Evolutionary conservation across 352 stramenopile genomes (phyloP).

Genomic region (Globisporangium alternatum): DNA sequence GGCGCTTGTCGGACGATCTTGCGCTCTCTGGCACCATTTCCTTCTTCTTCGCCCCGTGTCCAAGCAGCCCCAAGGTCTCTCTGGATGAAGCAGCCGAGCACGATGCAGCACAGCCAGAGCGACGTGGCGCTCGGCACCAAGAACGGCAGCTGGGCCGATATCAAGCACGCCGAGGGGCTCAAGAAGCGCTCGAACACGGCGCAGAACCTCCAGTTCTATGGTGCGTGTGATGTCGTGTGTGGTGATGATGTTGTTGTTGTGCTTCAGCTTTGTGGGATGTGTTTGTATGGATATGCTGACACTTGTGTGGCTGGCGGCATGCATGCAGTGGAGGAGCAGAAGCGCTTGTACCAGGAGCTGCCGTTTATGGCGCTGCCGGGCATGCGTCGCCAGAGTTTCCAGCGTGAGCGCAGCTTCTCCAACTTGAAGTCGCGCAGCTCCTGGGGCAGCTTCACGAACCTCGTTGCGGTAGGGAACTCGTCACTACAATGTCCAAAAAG

Average conservation of each 20-base stretch:
- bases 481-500: background rate
- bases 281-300: background rate
- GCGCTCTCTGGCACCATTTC: conserved; percentile 6
- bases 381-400: conserved; percentile 70
- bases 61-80: background rate
- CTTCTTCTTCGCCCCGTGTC: background rate
- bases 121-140: conserved; percentile 58
- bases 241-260: background rate
- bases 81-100: conserved; percentile 6
- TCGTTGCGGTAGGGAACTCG: conserved; percentile 20
- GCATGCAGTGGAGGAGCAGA: conserved; percentile 58
- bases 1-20: conserved; percentile 4
- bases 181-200: conserved; percentile 78
- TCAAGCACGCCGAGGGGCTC: conserved; percentile 65
- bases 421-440: conserved; percentile 63
- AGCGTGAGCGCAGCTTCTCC: conserved; percentile 67
- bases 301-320: background rate
- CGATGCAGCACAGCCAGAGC: conserved; percentile 71
- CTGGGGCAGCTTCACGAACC: conserved; percentile 54
- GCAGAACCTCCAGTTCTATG: conserved; percentile 79
- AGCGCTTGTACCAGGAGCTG: conserved; percentile 70
- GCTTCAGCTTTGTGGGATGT: background rate
- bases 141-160: conserved; percentile 60
- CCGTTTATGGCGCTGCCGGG: conserved; percentile 67
- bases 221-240: conserved; percentile 21